Evolutionary conservation across 371 early-diverging fungal genomes (phyloP).

Genomic region (Furculomyces boomerangus): DNA sequence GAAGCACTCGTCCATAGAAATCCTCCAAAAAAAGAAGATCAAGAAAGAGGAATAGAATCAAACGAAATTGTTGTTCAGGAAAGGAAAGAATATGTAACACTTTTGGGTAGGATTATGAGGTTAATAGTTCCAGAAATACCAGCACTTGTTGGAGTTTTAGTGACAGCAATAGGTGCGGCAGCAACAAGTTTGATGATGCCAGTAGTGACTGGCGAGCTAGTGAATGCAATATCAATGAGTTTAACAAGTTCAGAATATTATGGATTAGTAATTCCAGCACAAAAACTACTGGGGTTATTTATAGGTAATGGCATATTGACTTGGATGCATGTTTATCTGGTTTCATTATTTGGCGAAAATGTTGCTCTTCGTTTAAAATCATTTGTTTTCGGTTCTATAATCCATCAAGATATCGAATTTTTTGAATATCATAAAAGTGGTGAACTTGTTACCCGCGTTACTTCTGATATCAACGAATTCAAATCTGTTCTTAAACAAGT

Average conservation of each 20-base stretch:
- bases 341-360: slow-evolving; percentile 50
- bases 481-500: slow-evolving; percentile 53
- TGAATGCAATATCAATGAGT: slow-evolving; percentile 38
- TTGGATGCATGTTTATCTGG: slow-evolving; percentile 49
- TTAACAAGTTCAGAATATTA: slow-evolving; percentile 4
- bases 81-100: too few species aligned
- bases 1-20: too few species aligned
- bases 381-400: slow-evolving; percentile 32
- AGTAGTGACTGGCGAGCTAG: slow-evolving; percentile 48
- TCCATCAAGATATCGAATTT: slow-evolving; percentile 49
- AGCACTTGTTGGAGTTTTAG: slow-evolving; percentile 29
- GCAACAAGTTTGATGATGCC: slow-evolving; percentile 47
- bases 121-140: slow-evolving; percentile 33
- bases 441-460: slow-evolving; percentile 42
- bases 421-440: slow-evolving; percentile 47
- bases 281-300: slow-evolving; percentile 32
- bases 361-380: slow-evolving; percentile 35
- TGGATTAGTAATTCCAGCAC: slow-evolving; percentile 19
- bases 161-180: slow-evolving; percentile 46
- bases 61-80: background rate
- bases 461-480: slow-evolving; percentile 53
- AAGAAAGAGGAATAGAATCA: background rate
- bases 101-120: slow-evolving; percentile 4
- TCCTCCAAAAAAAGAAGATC: too few species aligned
- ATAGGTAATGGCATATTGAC: slow-evolving; percentile 47